Evolutionary conservation across 192 early-diverging fungal genomes (phyloP).

Genomic region (Chytriomyces sp.): DNA sequence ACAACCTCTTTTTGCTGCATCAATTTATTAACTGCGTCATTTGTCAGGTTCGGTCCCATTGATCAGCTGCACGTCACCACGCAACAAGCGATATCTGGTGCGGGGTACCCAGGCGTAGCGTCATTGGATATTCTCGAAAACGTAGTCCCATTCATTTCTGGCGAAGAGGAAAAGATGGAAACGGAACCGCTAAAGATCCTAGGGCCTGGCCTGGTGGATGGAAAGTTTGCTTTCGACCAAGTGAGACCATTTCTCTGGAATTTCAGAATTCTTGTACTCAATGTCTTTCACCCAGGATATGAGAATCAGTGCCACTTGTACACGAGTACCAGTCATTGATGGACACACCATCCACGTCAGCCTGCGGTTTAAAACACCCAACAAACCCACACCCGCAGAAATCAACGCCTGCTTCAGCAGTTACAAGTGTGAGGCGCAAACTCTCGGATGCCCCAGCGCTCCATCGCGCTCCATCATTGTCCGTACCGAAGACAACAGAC

Average conservation of each 20-base stretch:
- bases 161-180: constrained; percentile 98
- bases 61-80: constrained; percentile 83
- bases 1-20: background rate
- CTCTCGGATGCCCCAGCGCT: constrained; percentile 77
- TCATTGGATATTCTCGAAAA: constrained; percentile 97
- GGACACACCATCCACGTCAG: constrained; percentile 92
- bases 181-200: constrained; percentile 92
- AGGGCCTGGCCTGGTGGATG: constrained; percentile 48
- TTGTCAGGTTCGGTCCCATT: constrained; percentile 77
- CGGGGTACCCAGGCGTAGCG: constrained; percentile 96
- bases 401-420: constrained; percentile 69
- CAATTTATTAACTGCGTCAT: background rate
- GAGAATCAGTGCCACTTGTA: constrained; percentile 92
- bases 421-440: constrained; percentile 85
- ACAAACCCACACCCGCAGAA: constrained; percentile 74
- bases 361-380: constrained; percentile 76
- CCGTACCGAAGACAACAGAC: constrained; percentile 73
- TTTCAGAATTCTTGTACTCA: background rate
- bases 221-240: constrained; percentile 16
- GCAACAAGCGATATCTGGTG: constrained; percentile 96
- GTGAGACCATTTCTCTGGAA: background rate
- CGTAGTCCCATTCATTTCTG: constrained; percentile 90
- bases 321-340: constrained; percentile 95
- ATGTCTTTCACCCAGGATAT: constrained; percentile 41
- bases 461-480: constrained; percentile 79